These are phyloP conservation scores for Ceratobasidium sp. DNA, from an alignment of 1,284 basidiomycete genomes.

Conservation along the genomic window DNA sequence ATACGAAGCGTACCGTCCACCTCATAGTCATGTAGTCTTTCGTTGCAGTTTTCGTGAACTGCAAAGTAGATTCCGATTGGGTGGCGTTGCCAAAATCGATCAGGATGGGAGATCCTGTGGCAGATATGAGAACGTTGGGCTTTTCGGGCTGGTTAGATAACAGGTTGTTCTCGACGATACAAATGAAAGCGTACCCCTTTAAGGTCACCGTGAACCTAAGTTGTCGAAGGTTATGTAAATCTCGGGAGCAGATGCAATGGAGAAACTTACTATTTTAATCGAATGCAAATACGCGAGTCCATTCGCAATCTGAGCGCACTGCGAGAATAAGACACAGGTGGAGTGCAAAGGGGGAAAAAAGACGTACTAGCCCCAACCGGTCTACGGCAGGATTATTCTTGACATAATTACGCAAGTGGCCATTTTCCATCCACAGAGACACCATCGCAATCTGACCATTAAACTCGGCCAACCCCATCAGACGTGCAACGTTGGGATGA, in stretches of 20 bases:
- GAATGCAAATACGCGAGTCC: no score
- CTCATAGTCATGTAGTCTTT: background rate
- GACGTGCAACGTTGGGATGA: background rate
- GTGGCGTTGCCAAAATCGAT: constrained; percentile 22
- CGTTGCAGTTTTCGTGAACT: background rate
- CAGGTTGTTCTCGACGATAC: background rate
- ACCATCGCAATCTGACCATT: background rate
- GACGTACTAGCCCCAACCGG: background rate
- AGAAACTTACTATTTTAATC: no score
- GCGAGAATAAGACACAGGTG: no score
- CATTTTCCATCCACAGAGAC: constrained; percentile 7
- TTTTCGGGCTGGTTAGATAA: background rate
- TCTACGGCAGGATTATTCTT: background rate
- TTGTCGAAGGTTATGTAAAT: no score
- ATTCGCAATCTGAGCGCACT: no score
- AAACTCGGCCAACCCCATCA: background rate
- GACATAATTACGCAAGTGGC: background rate
- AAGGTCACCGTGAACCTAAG: constrained; percentile 8
- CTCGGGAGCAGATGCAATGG: no score
- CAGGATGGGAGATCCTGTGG: background rate
- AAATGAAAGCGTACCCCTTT: background rate
- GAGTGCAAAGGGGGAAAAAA: background rate
- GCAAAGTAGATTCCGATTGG: background rate
- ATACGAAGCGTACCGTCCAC: background rate
- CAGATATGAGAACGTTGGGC: background rate